These are phyloP conservation scores for Aspergillus egyptiacus DNA, from an alignment of 495 filamentous ascomycete species.

Conservation along the genomic window DNA sequence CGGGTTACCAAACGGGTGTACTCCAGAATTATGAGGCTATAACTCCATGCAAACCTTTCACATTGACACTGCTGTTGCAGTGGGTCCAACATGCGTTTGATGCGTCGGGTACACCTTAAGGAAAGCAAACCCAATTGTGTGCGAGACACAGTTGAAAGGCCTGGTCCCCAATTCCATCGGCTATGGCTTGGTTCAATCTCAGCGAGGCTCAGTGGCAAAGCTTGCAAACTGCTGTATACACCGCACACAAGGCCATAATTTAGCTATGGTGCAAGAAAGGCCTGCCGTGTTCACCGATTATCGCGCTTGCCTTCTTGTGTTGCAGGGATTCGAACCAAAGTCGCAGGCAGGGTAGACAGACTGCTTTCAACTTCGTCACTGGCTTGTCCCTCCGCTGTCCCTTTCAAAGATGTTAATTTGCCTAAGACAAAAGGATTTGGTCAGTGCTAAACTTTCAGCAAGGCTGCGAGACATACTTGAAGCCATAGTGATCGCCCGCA, in stretches of 20 bases:
- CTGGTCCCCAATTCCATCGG: too few relatives aligned
- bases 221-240: too few relatives aligned
- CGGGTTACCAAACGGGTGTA: too few relatives aligned
- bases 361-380: slow-evolving; percentile 6
- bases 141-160: too few relatives aligned
- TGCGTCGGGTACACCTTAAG: too few relatives aligned
- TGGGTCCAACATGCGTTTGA: too few relatives aligned
- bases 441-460: not conserved
- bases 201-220: not conserved
- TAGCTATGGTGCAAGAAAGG: slow-evolving; percentile 6
- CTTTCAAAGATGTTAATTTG: slow-evolving; percentile 11
- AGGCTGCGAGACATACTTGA: slow-evolving; percentile 60
- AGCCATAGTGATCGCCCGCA: slow-evolving; percentile 90
- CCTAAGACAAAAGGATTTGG: slow-evolving; percentile 4
- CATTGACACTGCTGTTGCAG: too few relatives aligned
- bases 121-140: too few relatives aligned
- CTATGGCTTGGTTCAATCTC: not conserved
- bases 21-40: too few relatives aligned
- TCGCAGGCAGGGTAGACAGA: slow-evolving; percentile 26
- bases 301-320: slow-evolving; percentile 20
- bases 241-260: not conserved
- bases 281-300: slow-evolving; percentile 14
- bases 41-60: too few relatives aligned
- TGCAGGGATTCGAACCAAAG: slow-evolving; percentile 38
- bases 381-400: not conserved